Conservation (phyloP, 2,329 filamentous ascomycete genomes). For the Hansfordia pulvinata region DNA sequence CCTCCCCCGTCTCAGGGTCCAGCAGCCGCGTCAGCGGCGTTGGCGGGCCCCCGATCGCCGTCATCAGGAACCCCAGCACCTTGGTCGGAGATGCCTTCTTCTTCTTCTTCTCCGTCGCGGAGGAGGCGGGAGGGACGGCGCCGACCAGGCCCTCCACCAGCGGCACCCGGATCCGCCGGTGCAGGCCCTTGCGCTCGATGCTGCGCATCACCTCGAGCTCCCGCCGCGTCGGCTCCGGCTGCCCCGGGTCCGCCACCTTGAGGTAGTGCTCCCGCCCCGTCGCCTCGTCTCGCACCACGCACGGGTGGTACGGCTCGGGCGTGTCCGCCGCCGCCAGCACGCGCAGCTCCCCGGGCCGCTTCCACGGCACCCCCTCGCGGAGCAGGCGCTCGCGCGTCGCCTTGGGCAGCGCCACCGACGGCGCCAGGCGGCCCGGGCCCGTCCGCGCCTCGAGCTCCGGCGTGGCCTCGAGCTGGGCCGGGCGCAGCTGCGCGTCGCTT, state of each 20-base stretch:
- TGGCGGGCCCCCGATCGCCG: slow-evolving; percentile 2
- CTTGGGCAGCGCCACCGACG: slow-evolving; percentile 3
- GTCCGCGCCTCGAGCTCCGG: slow-evolving; percentile 1
- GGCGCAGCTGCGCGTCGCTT: not conserved
- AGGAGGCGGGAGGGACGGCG: too few species aligned
- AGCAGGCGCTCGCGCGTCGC: slow-evolving; percentile 1
- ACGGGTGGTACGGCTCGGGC: slow-evolving; percentile 1
- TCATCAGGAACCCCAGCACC: slow-evolving; percentile 3
- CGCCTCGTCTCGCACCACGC: slow-evolving; percentile 1
- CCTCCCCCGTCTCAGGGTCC: slow-evolving; percentile 3
- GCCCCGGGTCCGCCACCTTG: slow-evolving; percentile 2
- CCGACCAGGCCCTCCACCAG: slow-evolving; percentile 1
- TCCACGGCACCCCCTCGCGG: slow-evolving; percentile 1
- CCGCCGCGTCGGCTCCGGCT: slow-evolving; percentile 3
- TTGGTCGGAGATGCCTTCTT: slow-evolving; percentile 1
- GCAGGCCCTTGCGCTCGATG: slow-evolving; percentile 2
- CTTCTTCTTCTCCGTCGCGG: too few species aligned
- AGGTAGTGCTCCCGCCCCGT: slow-evolving; percentile 2
- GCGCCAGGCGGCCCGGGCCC: not conserved
- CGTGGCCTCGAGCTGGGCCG: not conserved
- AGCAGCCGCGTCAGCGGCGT: slow-evolving; percentile 4
- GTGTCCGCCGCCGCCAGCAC: not conserved
- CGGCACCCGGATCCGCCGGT: slow-evolving; percentile 2
- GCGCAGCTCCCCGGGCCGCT: not conserved
- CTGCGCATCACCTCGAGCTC: slow-evolving; percentile 2